Evolutionary conservation across 164 flowering plant genomes (phyloP).

Genomic region (Hamamelis virginiana): DNA sequence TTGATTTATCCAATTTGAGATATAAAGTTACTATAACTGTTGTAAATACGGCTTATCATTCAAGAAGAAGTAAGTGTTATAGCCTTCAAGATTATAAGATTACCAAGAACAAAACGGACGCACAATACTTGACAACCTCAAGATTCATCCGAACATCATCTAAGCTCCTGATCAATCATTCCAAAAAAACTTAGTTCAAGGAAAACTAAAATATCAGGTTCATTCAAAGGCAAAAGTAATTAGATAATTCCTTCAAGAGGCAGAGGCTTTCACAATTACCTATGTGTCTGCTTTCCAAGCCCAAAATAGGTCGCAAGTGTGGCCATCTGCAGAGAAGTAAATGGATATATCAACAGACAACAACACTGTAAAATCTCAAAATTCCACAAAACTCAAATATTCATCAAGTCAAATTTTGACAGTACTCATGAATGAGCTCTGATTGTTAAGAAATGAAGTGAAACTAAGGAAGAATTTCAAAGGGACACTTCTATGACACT

Average conservation of each 20-base stretch:
- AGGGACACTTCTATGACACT: no score
- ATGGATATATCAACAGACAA: no score
- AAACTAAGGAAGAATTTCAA: no score
- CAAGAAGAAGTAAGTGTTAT: not conserved
- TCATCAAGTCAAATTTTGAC: no score
- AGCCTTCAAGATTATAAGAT: conserved; percentile 5
- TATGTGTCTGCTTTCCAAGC: conserved; percentile 85
- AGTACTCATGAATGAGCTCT: no score
- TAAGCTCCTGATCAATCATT: conserved; percentile 66
- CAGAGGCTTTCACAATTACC: conserved; percentile 38
- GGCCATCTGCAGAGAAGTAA: conserved; percentile 67
- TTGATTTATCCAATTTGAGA: not conserved
- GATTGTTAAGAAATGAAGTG: no score
- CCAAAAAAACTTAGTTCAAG: not conserved
- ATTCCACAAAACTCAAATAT: no score
- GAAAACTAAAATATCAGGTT: not conserved
- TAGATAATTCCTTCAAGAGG: not conserved
- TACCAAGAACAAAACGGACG: conserved; percentile 92
- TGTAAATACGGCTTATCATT: not conserved
- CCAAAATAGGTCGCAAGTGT: conserved; percentile 88
- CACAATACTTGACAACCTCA: conserved; percentile 91
- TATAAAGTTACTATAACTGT: no score
- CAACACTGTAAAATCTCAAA: no score
- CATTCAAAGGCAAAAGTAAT: not conserved
- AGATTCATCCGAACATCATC: conserved; percentile 98